Percentiles rank a stretch among this genome's conserved stretches.
Evolutionary conservation across 2,329 filamentous ascomycete genomes (phyloP).

Genomic region (Xylariales sp.): DNA sequence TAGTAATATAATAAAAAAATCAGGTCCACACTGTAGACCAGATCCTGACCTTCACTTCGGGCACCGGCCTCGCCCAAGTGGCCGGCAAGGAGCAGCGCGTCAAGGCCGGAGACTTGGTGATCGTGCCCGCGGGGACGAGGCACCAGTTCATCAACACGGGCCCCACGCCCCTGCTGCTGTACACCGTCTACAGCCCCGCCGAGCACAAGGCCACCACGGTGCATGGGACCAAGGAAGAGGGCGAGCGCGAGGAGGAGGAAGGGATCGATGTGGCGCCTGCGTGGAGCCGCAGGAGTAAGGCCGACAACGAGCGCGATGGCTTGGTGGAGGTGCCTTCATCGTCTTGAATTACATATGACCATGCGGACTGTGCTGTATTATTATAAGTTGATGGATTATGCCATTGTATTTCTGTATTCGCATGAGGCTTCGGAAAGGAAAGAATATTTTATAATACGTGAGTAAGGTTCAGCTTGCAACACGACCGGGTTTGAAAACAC

Average conservation of each 20-base stretch:
- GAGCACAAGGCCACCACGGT: slow-evolving; percentile 57
- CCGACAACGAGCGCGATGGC: slow-evolving; percentile 52
- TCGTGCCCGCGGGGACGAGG: slow-evolving; percentile 59
- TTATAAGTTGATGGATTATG: too few species aligned
- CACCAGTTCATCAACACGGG: slow-evolving; percentile 63
- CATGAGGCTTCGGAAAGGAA: too few species aligned
- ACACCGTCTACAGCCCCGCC: slow-evolving; percentile 60
- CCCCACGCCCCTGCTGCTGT: slow-evolving; percentile 52
- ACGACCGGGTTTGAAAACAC: too few species aligned
- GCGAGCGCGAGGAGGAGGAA: slow-evolving; percentile 57
- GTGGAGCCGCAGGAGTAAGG: slow-evolving; percentile 54
- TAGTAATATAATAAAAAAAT: too few species aligned
- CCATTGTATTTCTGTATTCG: too few species aligned
- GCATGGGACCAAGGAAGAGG: slow-evolving; percentile 60
- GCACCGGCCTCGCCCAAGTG: slow-evolving; percentile 53
- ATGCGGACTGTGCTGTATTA: too few species aligned
- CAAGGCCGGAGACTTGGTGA: slow-evolving; percentile 30
- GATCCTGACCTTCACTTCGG: slow-evolving; percentile 59
- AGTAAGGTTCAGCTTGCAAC: too few species aligned
- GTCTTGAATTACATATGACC: too few species aligned
- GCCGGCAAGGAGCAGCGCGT: slow-evolving; percentile 51
- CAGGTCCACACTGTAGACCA: slow-evolving; percentile 58
- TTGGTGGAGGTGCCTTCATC: too few species aligned
- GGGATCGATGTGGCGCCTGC: slow-evolving; percentile 56
- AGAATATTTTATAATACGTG: too few species aligned